Percentiles rank a stretch among this genome's conserved stretches.
phyloP scores from a whole-genome alignment of 169 alveolate genomes.

The Perkinsus marinus region DNA sequence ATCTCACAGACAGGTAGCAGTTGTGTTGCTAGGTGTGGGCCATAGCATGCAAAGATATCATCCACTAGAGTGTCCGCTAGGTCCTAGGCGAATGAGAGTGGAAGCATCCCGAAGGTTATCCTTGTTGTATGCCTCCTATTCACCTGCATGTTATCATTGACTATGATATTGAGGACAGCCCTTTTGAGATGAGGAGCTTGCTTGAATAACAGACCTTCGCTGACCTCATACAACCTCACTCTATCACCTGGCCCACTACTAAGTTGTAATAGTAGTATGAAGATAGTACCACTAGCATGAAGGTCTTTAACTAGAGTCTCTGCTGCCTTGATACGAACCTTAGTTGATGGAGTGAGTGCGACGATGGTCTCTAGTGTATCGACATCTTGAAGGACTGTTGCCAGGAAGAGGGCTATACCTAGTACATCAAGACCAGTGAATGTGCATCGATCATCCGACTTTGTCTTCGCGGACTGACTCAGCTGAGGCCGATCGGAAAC shows the following conservation, averaged over 20 bases:
- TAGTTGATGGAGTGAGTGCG: not conserved
- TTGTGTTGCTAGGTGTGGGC: not conserved
- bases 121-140: not conserved
- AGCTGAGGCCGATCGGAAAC: no score
- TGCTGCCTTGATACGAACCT: not conserved
- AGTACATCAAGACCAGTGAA: not conserved
- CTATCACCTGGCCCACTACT: no score
- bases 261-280: no score
- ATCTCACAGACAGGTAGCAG: not conserved
- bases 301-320: not conserved
- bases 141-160: not conserved
- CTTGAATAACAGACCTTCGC: not conserved
- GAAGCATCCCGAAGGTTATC: no score
- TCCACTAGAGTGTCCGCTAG: not conserved
- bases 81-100: not conserved
- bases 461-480: no score
- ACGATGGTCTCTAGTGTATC: not conserved
- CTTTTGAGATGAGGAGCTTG: not conserved
- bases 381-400: not conserved
- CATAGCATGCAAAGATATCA: not conserved
- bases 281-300: not conserved
- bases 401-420: not conserved
- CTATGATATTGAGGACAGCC: not conserved
- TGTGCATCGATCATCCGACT: no score
- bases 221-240: not conserved